Conservation (phyloP, 805 yeast genomes). For the Schwanniomyces sp. region DNA sequence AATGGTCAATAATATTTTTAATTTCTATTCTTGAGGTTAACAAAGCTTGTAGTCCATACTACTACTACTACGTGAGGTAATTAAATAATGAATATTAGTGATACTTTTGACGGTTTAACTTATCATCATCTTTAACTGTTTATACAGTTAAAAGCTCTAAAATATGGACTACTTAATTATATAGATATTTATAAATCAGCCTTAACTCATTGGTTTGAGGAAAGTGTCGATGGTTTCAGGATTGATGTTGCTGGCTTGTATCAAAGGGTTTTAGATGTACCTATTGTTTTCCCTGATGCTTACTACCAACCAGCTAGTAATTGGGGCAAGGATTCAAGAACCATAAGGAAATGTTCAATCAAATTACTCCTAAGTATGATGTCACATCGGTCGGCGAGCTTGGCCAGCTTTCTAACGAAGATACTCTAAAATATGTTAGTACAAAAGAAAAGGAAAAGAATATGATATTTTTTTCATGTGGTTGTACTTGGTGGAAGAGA, state of each 20-base stretch:
- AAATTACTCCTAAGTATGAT: slow-evolving; percentile 46
- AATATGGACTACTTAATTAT: no score
- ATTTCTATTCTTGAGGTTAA: no score
- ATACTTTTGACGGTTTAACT: no score
- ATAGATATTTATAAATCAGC: slow-evolving; percentile 50
- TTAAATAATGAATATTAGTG: no score
- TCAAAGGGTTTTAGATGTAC: slow-evolving; percentile 48
- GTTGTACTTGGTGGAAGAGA: slow-evolving; percentile 38
- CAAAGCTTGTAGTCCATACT: no score
- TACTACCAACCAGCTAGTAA: slow-evolving; percentile 39
- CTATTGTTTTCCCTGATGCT: slow-evolving; percentile 39
- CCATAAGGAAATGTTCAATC: slow-evolving; percentile 51
- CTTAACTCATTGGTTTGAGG: slow-evolving; percentile 52
- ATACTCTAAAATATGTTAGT: slow-evolving; percentile 9
- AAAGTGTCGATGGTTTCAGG: slow-evolving; percentile 61
- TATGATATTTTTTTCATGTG: slow-evolving; percentile 35
- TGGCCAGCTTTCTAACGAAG: slow-evolving; percentile 40
- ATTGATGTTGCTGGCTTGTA: slow-evolving; percentile 56
- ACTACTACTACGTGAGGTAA: no score
- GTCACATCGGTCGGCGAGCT: slow-evolving; percentile 61
- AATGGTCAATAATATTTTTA: no score
- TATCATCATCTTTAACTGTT: no score
- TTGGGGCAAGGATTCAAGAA: slow-evolving; percentile 56
- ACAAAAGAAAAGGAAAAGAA: slow-evolving; percentile 19
- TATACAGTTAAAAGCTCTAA: no score